Evolutionary conservation across 768 basidiomycete species (phyloP).

Genomic region (Myochromella boudieri): DNA sequence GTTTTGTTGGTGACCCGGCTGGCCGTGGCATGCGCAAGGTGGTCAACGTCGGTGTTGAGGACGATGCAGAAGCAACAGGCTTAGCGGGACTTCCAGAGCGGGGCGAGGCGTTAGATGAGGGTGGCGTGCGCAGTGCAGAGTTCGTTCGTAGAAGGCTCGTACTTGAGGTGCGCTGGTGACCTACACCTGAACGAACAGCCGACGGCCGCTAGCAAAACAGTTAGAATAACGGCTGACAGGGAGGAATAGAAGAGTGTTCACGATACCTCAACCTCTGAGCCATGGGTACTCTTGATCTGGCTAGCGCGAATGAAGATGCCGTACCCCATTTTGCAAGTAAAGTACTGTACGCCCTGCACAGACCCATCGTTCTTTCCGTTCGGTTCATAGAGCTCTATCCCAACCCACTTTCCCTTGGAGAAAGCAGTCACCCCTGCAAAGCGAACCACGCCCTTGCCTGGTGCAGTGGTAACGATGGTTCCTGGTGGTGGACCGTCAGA

Average conservation of each 20-base stretch:
- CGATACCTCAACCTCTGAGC: conserved; percentile 37
- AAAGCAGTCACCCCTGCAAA: conserved; percentile 86
- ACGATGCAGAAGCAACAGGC: conserved; percentile 26
- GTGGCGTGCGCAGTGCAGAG: conserved; percentile 38
- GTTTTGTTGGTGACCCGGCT: conserved; percentile 59
- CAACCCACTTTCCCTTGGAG: conserved; percentile 91
- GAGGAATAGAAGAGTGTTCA: background rate
- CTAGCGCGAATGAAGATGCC: conserved; percentile 91
- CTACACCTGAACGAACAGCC: conserved; percentile 30
- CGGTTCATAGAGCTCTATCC: conserved; percentile 80
- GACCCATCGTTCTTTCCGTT: conserved; percentile 97
- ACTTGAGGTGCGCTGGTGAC: conserved; percentile 66
- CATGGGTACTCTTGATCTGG: conserved; percentile 69
- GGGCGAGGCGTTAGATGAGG: conserved; percentile 52
- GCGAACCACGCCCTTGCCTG: conserved; percentile 82
- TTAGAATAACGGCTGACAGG: conserved; percentile 5
- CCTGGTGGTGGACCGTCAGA: conserved; percentile 45
- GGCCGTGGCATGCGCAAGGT: conserved; percentile 22
- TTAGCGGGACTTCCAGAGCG: conserved; percentile 69
- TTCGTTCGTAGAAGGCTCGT: conserved; percentile 37
- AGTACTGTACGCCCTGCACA: conserved; percentile 78
- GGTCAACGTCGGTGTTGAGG: conserved; percentile 21
- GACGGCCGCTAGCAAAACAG: conserved; percentile 16
- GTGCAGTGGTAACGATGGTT: conserved; percentile 75
- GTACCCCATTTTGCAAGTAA: conserved; percentile 69